Percentiles rank a stretch among this genome's conserved stretches.
These are phyloP conservation scores for Paramecium biaurelia DNA, from an alignment of 73 alveolate genomes.

Conservation along the genomic window DNA sequence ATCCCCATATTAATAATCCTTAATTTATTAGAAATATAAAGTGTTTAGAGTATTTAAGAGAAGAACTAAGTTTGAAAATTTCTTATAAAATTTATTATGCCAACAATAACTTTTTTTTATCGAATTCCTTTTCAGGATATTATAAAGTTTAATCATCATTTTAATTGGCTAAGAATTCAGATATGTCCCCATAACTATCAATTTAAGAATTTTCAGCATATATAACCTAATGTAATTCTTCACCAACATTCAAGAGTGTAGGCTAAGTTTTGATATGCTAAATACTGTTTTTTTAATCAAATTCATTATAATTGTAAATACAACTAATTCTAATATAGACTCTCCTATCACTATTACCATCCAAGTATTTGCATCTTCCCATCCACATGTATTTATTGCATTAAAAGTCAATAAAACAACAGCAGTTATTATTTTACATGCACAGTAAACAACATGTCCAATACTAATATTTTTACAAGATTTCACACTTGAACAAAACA, in stretches of 20 bases:
- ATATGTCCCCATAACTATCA: neutral
- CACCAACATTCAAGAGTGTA: neutral
- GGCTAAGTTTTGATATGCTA: conserved; percentile 28
- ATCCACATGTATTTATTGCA: neutral
- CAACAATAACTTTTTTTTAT: neutral
- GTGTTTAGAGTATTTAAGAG: neutral
- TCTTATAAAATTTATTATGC: neutral
- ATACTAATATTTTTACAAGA: neutral
- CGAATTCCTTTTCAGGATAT: neutral
- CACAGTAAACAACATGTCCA: neutral
- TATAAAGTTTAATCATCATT: neutral
- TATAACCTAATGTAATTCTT: conserved; percentile 6
- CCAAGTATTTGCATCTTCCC: conserved; percentile 18
- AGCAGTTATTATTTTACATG: neutral
- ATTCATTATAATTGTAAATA: neutral
- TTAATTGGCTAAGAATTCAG: neutral
- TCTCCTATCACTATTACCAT: neutral
- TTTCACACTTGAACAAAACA: neutral
- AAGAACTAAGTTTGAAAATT: neutral
- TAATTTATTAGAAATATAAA: neutral
- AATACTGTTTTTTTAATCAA: neutral
- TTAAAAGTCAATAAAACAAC: neutral
- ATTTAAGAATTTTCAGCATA: neutral
- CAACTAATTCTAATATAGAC: neutral
- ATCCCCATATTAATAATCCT: conserved; percentile 9